Percentiles rank a stretch among this genome's conserved stretches.
Evolutionary conservation across 2,329 filamentous ascomycete species (phyloP).

Genomic region (Aspergillus carbonarius): DNA sequence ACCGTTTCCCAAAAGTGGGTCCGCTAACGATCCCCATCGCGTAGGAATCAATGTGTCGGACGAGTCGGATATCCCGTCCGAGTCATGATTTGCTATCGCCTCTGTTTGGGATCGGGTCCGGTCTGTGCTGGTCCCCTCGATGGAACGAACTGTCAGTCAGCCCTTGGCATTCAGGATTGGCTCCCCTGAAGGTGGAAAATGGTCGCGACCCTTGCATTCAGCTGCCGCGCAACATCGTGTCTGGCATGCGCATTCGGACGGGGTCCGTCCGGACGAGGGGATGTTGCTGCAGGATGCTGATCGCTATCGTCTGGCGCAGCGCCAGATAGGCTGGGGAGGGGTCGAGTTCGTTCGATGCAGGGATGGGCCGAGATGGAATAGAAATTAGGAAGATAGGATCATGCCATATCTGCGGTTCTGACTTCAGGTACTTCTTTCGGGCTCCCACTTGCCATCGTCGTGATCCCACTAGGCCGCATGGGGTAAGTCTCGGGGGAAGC

Average conservation of each 20-base stretch:
- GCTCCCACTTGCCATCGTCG: too few relatives aligned
- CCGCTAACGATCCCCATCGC: background rate
- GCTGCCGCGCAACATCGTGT: background rate
- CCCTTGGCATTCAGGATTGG: background rate
- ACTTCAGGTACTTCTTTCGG: too few relatives aligned
- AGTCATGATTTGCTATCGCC: background rate
- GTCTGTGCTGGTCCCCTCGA: background rate
- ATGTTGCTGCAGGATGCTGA: background rate
- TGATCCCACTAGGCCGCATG: too few relatives aligned
- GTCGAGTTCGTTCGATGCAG: too few relatives aligned
- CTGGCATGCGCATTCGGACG: too few relatives aligned
- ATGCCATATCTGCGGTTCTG: too few relatives aligned
- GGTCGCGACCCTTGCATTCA: background rate
- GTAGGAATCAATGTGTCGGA: background rate
- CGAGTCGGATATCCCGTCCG: background rate
- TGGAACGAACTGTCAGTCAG: background rate
- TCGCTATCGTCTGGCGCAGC: background rate
- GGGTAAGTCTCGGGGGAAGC: too few relatives aligned
- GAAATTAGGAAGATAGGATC: too few relatives aligned
- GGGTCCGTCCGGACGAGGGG: too few relatives aligned
- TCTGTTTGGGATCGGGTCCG: background rate
- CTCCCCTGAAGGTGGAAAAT: background rate
- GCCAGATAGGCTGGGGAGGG: too few relatives aligned
- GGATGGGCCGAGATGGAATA: too few relatives aligned
- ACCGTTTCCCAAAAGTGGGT: background rate